These are phyloP conservation scores for Talaromyces sp. DNA, from an alignment of 2,329 filamentous ascomycete species.

Conservation along the genomic window DNA sequence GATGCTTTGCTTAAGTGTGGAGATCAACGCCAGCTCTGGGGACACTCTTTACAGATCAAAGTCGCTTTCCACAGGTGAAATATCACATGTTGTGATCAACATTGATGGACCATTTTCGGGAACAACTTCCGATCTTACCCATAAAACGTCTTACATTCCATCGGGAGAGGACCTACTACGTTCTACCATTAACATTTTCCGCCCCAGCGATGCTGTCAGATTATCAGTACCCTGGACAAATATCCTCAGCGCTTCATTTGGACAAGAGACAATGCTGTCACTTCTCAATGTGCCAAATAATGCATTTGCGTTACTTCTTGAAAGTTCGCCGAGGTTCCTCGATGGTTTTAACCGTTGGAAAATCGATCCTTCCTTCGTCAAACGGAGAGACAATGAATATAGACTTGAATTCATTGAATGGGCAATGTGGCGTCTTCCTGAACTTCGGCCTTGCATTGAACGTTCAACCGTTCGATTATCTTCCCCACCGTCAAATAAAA, in stretches of 20 bases:
- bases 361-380: too few species aligned
- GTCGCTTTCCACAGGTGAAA: neutral
- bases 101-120: neutral
- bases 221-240: neutral
- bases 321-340: neutral
- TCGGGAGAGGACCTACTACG: neutral
- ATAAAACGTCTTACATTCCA: neutral
- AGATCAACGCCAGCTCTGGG: neutral
- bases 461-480: neutral
- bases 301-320: neutral
- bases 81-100: neutral
- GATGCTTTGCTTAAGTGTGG: neutral
- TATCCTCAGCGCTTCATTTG: neutral
- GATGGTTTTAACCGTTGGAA: too few species aligned
- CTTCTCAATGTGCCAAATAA: neutral
- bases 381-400: too few species aligned
- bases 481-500: neutral
- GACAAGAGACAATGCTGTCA: neutral
- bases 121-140: neutral
- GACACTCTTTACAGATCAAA: neutral
- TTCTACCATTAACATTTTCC: too few species aligned
- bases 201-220: too few species aligned
- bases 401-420: neutral
- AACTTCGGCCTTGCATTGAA: neutral
- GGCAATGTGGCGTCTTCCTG: neutral